phyloP scores from a whole-genome alignment of 371 early-diverging fungal species.

The Mortierella sp. region DNA sequence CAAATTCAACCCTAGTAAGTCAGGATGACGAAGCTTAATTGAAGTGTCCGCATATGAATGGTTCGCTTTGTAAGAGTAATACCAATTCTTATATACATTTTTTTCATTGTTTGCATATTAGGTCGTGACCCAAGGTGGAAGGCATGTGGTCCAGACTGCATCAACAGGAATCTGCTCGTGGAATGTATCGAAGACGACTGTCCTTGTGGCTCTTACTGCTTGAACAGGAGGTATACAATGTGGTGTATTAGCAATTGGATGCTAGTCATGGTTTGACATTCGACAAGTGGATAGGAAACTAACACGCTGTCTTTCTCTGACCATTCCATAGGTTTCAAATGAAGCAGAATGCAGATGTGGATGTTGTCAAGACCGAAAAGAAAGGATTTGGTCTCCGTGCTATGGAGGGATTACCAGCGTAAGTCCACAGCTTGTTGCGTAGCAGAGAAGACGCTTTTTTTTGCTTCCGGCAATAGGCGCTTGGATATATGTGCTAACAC shows the following conservation, averaged over 20 bases:
- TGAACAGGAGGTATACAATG: conserved; percentile 81
- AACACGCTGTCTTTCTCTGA: neutral
- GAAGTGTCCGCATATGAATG: neutral
- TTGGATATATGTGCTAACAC: neutral
- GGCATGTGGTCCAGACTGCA: conserved; percentile 95
- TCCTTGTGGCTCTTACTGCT: conserved; percentile 90
- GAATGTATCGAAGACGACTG: conserved; percentile 94
- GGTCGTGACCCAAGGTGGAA: conserved; percentile 57
- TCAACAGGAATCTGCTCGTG: conserved; percentile 93
- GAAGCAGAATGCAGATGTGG: conserved; percentile 86
- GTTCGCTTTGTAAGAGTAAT: neutral
- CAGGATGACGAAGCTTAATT: neutral
- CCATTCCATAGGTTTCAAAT: conserved; percentile 80
- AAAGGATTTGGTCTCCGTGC: conserved; percentile 96
- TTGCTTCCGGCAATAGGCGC: neutral
- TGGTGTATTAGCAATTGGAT: neutral
- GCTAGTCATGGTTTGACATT: neutral
- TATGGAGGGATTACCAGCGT: conserved; percentile 73
- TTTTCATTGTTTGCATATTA: neutral
- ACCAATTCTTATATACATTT: neutral
- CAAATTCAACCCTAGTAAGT: conserved; percentile 76
- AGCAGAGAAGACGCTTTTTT: neutral
- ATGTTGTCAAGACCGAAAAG: conserved; percentile 88
- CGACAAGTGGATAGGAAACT: neutral
- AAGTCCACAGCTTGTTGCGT: conserved; percentile 25